Conservation (phyloP, 2,329 filamentous ascomycete genomes). For the Aspergillus spinulosporus region DNA sequence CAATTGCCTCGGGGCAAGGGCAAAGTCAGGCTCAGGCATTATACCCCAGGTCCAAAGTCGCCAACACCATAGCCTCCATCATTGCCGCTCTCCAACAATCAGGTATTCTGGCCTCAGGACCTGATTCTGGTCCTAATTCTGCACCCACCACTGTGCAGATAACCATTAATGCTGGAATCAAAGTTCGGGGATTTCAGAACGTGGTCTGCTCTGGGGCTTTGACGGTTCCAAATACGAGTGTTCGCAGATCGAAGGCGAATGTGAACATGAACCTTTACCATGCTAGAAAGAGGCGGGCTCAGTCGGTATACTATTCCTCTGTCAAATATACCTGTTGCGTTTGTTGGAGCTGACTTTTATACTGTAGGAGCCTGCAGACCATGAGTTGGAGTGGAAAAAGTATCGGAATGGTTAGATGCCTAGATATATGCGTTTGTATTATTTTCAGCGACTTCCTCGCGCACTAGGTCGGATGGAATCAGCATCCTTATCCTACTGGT, state of each 20-base stretch:
- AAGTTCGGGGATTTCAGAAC: constrained; percentile 32
- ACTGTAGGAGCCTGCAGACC: constrained; percentile 8
- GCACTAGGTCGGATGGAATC: not conserved
- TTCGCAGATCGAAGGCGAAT: not conserved
- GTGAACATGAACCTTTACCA: not conserved
- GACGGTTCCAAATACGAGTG: not conserved
- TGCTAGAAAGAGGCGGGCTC: constrained; percentile 23
- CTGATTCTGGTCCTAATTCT: not conserved
- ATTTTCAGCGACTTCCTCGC: not conserved
- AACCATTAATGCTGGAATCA: constrained; percentile 32
- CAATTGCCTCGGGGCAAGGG: constrained; percentile 23
- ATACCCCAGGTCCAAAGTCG: constrained; percentile 20
- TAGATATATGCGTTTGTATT: not conserved
- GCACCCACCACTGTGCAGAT: constrained; percentile 21
- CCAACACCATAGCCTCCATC: constrained; percentile 28
- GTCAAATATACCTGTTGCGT: not conserved
- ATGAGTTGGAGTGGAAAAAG: not conserved
- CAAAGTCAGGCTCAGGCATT: constrained; percentile 8
- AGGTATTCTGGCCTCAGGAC: not conserved
- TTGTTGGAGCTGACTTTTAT: not conserved
- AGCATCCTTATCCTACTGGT: not conserved
- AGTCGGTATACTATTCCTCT: constrained; percentile 22
- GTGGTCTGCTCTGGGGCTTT: constrained; percentile 25
- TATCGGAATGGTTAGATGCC: not conserved
- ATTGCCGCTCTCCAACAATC: constrained; percentile 26